phyloP scores from a whole-genome alignment of 805 yeast species.

The Wickerhamomyces rabaulensis region DNA sequence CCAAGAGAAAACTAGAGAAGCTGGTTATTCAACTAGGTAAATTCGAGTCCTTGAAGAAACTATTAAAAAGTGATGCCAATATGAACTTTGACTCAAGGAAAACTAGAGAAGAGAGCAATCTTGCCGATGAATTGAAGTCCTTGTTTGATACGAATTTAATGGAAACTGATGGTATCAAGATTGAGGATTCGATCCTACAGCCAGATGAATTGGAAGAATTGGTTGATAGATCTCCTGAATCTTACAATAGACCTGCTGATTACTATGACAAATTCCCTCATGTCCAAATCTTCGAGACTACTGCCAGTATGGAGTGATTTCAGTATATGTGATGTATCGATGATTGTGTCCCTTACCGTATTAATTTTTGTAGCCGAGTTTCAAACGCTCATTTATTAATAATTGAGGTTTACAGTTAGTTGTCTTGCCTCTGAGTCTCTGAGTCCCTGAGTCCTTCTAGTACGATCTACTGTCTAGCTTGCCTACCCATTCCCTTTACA shows the following conservation, averaged over 20 bases:
- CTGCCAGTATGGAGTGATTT: slow-evolving; percentile 18
- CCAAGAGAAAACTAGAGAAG: slow-evolving; percentile 74
- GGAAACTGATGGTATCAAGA: slow-evolving; percentile 26
- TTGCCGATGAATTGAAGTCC: slow-evolving; percentile 36
- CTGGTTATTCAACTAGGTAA: slow-evolving; percentile 66
- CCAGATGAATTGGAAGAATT: slow-evolving; percentile 44
- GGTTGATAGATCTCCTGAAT: slow-evolving; percentile 40
- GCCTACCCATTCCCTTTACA: no score
- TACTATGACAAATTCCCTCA: slow-evolving; percentile 27
- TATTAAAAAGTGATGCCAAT: slow-evolving; percentile 28
- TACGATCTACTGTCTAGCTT: no score
- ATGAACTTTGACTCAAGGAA: slow-evolving; percentile 16
- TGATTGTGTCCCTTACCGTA: no score
- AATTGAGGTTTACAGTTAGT: no score
- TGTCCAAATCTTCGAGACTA: slow-evolving; percentile 34
- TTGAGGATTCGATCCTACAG: slow-evolving; percentile 17
- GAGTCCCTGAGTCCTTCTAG: no score
- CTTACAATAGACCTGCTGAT: slow-evolving; percentile 30
- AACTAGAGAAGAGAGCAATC: slow-evolving; percentile 23
- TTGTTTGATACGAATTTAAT: slow-evolving; percentile 37
- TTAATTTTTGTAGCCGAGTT: no score
- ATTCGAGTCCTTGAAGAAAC: slow-evolving; percentile 39
- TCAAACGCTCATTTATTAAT: no score
- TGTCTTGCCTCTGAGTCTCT: no score
- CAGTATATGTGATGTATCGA: background rate